Evolutionary conservation across 305 asterid species (phyloP).

Genomic region (Plantago coronopus): DNA sequence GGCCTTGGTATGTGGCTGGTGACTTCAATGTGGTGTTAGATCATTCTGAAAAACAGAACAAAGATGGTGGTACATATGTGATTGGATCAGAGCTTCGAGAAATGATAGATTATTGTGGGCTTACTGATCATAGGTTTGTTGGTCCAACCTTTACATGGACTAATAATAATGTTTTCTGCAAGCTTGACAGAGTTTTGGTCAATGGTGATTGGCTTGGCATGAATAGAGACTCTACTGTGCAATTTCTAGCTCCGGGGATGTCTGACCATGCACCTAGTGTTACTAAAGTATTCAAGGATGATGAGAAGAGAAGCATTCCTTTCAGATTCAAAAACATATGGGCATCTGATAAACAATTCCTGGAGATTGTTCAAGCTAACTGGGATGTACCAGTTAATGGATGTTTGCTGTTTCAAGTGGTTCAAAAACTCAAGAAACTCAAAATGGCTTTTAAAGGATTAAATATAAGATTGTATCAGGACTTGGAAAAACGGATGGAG

Average conservation of each 20-base stretch:
- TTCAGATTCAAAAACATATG: neutral
- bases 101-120: neutral
- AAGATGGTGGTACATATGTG: too few relatives aligned
- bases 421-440: too few relatives aligned
- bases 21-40: neutral
- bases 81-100: neutral
- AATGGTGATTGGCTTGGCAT: neutral
- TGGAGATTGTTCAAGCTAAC: neutral
- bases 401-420: neutral
- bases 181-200: neutral
- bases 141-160: neutral
- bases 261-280: neutral
- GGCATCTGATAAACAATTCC: neutral
- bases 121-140: neutral
- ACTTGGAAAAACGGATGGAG: neutral
- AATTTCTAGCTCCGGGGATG: neutral
- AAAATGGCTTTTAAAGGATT: neutral
- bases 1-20: neutral
- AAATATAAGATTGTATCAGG: neutral
- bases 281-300: neutral
- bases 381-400: neutral
- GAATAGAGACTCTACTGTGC: neutral
- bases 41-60: neutral
- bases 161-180: neutral
- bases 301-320: neutral